A percentile compares a stretch with the other conserved stretches of the same genome.
Conservation (phyloP, 371 early-diverging fungal genomes). For the Syncephalastrum monosporum region DNA sequence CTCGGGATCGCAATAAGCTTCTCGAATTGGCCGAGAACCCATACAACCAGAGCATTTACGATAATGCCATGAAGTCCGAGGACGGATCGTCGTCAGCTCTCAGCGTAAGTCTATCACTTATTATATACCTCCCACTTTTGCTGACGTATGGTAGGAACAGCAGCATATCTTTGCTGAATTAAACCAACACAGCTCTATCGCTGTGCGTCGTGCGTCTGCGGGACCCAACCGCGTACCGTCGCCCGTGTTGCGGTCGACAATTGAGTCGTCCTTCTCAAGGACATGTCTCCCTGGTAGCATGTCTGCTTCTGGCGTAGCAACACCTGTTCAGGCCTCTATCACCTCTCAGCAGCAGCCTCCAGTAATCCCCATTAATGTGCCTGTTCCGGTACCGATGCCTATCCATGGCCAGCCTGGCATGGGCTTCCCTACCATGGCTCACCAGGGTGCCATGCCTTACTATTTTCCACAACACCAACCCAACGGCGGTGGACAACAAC, state of each 20-base stretch:
- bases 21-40: constrained; percentile 10
- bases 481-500: too few relatives aligned
- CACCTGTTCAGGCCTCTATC: too few relatives aligned
- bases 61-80: too few relatives aligned
- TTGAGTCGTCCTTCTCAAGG: constrained; percentile 2
- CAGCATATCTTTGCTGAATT: too few relatives aligned
- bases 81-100: too few relatives aligned
- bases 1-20: constrained; percentile 7
- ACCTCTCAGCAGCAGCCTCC: background rate
- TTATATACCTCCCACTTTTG: too few relatives aligned
- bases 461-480: too few relatives aligned
- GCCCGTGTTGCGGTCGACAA: constrained; percentile 8
- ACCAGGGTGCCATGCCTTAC: too few relatives aligned
- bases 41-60: background rate
- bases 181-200: background rate
- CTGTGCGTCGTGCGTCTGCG: constrained; percentile 8
- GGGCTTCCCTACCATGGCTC: too few relatives aligned
- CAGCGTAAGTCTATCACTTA: too few relatives aligned
- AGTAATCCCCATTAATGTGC: constrained; percentile 4
- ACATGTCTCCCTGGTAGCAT: background rate
- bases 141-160: too few relatives aligned
- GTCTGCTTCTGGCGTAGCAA: too few relatives aligned
- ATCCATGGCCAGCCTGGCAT: background rate
- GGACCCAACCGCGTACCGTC: constrained; percentile 9
- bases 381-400: constrained; percentile 10